phyloP scores from a whole-genome alignment of 108 stramenopile genomes.

The Cyclotella cryptica region DNA sequence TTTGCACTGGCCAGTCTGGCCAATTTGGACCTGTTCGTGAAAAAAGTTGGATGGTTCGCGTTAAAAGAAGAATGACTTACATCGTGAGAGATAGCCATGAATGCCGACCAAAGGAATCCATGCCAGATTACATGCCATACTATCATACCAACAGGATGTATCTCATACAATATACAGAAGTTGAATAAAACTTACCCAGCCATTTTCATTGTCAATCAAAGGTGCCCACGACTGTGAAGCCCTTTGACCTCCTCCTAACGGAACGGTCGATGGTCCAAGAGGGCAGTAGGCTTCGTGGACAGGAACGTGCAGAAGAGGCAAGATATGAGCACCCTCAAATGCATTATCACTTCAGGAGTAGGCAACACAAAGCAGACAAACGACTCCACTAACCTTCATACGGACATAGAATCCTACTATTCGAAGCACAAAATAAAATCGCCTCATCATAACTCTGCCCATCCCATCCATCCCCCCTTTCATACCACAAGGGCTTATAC shows the following conservation, averaged over 20 bases:
- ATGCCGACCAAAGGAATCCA: too few relatives aligned
- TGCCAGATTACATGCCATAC: too few relatives aligned
- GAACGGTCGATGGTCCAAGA: background rate
- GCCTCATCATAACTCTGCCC: conserved; percentile 28
- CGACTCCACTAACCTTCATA: conserved; percentile 10
- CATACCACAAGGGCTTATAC: conserved; percentile 3
- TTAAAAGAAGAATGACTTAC: background rate
- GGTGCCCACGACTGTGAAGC: conserved; percentile 12
- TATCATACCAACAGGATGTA: background rate
- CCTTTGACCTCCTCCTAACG: conserved; percentile 4
- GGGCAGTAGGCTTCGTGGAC: conserved; percentile 14
- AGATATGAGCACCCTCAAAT: background rate
- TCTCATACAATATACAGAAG: background rate
- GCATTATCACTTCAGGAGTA: background rate
- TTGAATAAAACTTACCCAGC: conserved; percentile 8
- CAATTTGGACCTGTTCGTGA: conserved; percentile 16
- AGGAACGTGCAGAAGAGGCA: background rate
- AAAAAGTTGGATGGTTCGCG: background rate
- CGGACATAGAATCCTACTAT: conserved; percentile 11
- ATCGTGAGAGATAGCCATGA: background rate
- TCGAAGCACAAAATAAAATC: conserved; percentile 16
- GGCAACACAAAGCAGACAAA: background rate
- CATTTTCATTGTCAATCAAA: conserved; percentile 19
- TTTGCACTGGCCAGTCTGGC: conserved; percentile 1
- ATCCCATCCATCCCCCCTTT: conserved; percentile 2